Conservation (phyloP, 1,284 basidiomycete species). For the Sutorius eximius region DNA sequence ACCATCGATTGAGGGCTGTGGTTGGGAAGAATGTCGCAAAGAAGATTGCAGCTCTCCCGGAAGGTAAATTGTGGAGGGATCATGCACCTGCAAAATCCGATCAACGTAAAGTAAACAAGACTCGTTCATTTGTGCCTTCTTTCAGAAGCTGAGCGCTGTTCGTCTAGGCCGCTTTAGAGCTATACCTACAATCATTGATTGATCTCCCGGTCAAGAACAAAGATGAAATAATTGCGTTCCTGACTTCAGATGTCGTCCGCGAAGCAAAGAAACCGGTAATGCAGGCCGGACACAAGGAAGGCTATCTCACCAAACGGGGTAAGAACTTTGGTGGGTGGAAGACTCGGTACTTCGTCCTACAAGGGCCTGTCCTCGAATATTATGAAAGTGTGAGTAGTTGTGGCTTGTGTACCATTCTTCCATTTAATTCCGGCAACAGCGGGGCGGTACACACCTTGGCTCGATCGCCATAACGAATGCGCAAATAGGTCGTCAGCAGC, state of each 20-base stretch:
- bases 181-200: constrained; percentile 86
- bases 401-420: constrained; percentile 5
- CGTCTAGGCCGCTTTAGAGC: constrained; percentile 73
- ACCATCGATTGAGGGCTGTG: constrained; percentile 63
- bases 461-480: constrained; percentile 85
- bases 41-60: constrained; percentile 81
- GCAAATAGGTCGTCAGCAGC: constrained; percentile 66
- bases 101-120: constrained; percentile 76
- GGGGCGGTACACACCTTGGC: constrained; percentile 87
- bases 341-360: constrained; percentile 89
- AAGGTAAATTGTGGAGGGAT: constrained; percentile 93
- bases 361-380: constrained; percentile 87
- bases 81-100: constrained; percentile 96
- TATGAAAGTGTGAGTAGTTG: constrained; percentile 83
- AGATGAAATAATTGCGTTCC: constrained; percentile 88
- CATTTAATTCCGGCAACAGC: constrained; percentile 46
- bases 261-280: constrained; percentile 71
- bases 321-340: constrained; percentile 98
- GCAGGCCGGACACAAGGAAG: constrained; percentile 88
- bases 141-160: constrained; percentile 8
- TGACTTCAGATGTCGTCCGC: constrained; percentile 85
- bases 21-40: constrained; percentile 73
- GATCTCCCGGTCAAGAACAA: constrained; percentile 84
- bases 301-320: constrained; percentile 94
- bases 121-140: background rate